Percentiles rank a stretch among this genome's conserved stretches.
Conservation (phyloP, 805 yeast species). For the Teunomyces lycoperdinae region DNA sequence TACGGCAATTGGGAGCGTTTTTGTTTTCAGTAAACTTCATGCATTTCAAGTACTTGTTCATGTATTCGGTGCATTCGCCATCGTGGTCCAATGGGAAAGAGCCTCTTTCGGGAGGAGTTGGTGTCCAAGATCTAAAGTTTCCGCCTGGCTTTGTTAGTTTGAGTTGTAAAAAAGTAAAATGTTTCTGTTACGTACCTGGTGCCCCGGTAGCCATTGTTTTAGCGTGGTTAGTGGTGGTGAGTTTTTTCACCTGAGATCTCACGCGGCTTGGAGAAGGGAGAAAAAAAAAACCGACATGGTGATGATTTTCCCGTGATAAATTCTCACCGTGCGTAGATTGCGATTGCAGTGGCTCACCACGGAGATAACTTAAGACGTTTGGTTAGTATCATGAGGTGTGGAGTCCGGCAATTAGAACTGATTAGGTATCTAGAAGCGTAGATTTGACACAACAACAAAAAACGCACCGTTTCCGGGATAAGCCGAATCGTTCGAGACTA, state of each 20-base stretch:
- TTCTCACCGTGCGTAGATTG: too few species aligned
- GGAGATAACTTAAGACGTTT: too few species aligned
- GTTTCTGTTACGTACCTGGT: conserved; percentile 26
- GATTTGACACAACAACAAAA: too few species aligned
- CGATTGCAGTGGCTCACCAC: too few species aligned
- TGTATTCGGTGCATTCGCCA: conserved; percentile 75
- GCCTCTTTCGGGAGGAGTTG: conserved; percentile 95
- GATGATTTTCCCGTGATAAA: too few species aligned
- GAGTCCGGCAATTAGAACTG: too few species aligned
- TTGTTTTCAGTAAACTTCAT: conserved; percentile 72
- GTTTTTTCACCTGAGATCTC: not conserved
- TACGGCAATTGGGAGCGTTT: conserved; percentile 88
- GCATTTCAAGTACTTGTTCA: conserved; percentile 76
- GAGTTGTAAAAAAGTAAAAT: not conserved
- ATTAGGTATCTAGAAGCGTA: too few species aligned
- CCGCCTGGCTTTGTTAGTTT: conserved; percentile 10
- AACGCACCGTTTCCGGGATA: too few species aligned
- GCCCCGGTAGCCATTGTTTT: conserved; percentile 36
- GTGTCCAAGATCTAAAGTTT: conserved; percentile 46
- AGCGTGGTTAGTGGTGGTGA: not conserved
- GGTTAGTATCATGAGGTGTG: too few species aligned
- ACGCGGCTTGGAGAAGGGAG: not conserved
- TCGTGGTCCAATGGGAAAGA: conserved; percentile 92
- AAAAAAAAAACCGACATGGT: too few species aligned
- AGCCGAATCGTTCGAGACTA: too few species aligned